phyloP scores from a whole-genome alignment of 768 basidiomycete genomes.

The Tulasnella sp. region DNA sequence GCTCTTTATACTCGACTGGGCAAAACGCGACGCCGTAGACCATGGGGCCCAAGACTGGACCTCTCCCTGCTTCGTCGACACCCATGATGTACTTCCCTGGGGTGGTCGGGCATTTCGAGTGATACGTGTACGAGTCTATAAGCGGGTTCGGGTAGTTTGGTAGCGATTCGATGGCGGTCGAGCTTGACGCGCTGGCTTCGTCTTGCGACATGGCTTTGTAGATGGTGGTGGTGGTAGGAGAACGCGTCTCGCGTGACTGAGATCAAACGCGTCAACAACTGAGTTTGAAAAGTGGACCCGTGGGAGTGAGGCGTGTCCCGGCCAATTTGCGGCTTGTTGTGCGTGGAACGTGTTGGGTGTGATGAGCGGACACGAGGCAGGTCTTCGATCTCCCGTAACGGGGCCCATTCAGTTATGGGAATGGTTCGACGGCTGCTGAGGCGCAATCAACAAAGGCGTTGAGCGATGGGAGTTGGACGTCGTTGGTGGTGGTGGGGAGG shows the following conservation, averaged over 20 bases:
- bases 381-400: background rate
- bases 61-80: slow-evolving; percentile 97
- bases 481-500: background rate
- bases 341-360: too few species aligned
- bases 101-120: slow-evolving; percentile 58
- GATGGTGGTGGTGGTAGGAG: background rate
- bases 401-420: background rate
- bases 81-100: slow-evolving; percentile 83
- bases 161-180: slow-evolving; percentile 4
- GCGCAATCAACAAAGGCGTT: background rate
- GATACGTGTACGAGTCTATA: slow-evolving; percentile 62
- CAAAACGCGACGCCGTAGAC: slow-evolving; percentile 97
- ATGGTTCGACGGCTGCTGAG: background rate
- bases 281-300: background rate
- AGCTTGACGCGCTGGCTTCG: background rate
- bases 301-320: background rate
- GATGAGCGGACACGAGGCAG: background rate
- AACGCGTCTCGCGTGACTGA: background rate
- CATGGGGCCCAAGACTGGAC: slow-evolving; percentile 89
- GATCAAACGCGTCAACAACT: background rate
- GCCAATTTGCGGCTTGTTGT: background rate
- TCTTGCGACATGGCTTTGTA: background rate
- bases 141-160: slow-evolving; percentile 30
- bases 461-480: background rate
- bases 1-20: slow-evolving; percentile 59